phyloP scores from a whole-genome alignment of 306 rosid species.

The Hippophae tibetana region DNA sequence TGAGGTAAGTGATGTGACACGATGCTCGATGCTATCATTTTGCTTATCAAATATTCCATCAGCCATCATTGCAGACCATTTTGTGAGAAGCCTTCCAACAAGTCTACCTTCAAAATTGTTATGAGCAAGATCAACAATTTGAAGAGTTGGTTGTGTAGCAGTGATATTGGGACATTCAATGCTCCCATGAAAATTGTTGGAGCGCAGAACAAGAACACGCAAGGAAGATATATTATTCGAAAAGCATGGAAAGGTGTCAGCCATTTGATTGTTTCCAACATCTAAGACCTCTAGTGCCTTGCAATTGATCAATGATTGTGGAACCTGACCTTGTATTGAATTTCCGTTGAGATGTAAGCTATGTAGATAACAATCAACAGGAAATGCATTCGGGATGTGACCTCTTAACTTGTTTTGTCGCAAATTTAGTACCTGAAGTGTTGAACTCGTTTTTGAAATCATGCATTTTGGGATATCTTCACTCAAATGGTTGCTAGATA shows the following conservation, averaged over 20 bases:
- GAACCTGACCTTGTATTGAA: neutral
- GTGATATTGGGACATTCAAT: neutral
- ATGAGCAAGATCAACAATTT: constrained; percentile 35
- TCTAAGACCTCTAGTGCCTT: constrained; percentile 24
- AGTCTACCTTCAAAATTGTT: constrained; percentile 30
- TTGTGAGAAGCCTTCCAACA: constrained; percentile 20
- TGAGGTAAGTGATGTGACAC: constrained; percentile 9
- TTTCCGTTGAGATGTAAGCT: neutral
- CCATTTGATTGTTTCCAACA: constrained; percentile 22
- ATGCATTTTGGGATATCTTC: constrained; percentile 17
- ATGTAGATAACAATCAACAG: neutral
- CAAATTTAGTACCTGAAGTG: constrained; percentile 14
- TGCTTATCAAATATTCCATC: constrained; percentile 6
- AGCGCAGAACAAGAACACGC: constrained; percentile 22
- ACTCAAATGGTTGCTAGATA: constrained; percentile 16
- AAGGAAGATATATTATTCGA: constrained; percentile 20
- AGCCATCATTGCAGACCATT: constrained; percentile 38
- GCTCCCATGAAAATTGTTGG: constrained; percentile 11
- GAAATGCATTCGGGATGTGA: constrained; percentile 3
- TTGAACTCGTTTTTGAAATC: neutral
- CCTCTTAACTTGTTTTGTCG: constrained; percentile 10
- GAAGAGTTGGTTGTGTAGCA: constrained; percentile 22
- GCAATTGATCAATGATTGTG: neutral
- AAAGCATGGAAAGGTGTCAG: constrained; percentile 11
- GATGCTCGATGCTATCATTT: neutral